Evolutionary conservation across 2,329 filamentous ascomycete species (phyloP).

Genomic region (Nakataea oryzae): DNA sequence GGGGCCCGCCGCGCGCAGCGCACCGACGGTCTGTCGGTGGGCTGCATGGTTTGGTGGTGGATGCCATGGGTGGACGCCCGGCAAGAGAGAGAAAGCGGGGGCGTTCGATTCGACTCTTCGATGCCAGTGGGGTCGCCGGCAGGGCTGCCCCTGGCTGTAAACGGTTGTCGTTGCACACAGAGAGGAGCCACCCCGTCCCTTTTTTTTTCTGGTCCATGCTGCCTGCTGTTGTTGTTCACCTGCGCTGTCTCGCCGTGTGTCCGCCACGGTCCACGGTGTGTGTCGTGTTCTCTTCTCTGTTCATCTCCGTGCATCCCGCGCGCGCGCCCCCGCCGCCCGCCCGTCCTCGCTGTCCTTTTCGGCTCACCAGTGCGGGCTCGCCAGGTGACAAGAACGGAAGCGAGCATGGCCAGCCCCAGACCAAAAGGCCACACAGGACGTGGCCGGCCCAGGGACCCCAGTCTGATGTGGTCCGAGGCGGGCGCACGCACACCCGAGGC

Average conservation of each 20-base stretch:
- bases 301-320: too few relatives aligned
- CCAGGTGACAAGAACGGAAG: neutral
- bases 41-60: neutral
- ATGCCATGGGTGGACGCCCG: neutral
- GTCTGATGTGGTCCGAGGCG: neutral
- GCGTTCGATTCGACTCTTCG: neutral
- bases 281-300: neutral
- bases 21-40: neutral
- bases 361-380: neutral
- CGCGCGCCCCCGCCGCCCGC: too few relatives aligned
- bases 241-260: neutral
- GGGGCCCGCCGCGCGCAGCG: too few relatives aligned
- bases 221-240: neutral
- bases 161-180: neutral
- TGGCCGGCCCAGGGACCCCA: neutral
- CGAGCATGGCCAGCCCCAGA: neutral
- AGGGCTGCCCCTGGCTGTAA: neutral
- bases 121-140: neutral
- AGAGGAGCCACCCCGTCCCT: neutral
- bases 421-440: neutral
- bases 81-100: neutral
- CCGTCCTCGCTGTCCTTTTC: neutral
- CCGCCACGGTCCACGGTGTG: constrained; percentile 2
- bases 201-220: neutral
- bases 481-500: neutral